Conservation (phyloP, 495 filamentous ascomycete genomes). For the Evernia prunastri region DNA sequence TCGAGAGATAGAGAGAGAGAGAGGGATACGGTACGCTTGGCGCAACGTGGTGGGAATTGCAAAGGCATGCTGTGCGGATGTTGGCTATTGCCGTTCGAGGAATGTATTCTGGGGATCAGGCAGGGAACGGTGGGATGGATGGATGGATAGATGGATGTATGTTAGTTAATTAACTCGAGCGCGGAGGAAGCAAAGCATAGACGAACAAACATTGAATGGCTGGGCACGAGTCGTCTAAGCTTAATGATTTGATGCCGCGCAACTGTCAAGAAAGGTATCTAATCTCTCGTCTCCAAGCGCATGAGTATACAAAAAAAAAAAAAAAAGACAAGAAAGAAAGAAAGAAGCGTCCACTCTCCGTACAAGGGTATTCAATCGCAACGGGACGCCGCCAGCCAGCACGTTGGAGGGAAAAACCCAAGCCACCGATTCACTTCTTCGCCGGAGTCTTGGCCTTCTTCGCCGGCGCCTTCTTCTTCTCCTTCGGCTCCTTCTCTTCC, state of each 20-base stretch:
- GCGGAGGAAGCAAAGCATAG: background rate
- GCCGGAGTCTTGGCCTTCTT: constrained; percentile 41
- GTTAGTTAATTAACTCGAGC: background rate
- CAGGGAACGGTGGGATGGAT: background rate
- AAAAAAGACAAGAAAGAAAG: no score
- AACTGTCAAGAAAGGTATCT: background rate
- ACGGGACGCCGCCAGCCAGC: background rate
- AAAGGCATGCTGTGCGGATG: no score
- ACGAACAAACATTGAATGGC: background rate
- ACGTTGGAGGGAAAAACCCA: background rate
- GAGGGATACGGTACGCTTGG: no score
- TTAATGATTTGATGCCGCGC: background rate
- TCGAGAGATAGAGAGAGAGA: no score
- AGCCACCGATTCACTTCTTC: constrained; percentile 22
- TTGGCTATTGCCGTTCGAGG: background rate
- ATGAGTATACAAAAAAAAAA: constrained; percentile 6
- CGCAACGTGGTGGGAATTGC: no score
- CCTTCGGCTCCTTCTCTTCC: constrained; percentile 16
- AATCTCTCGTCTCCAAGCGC: background rate
- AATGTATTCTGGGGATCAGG: background rate
- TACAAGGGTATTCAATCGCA: background rate
- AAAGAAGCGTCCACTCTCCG: background rate
- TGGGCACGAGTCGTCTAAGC: background rate
- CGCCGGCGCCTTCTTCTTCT: constrained; percentile 30
- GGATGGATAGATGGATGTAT: no score